Conservation (phyloP, 306 rosid species). For the Arachis hypogaea region DNA sequence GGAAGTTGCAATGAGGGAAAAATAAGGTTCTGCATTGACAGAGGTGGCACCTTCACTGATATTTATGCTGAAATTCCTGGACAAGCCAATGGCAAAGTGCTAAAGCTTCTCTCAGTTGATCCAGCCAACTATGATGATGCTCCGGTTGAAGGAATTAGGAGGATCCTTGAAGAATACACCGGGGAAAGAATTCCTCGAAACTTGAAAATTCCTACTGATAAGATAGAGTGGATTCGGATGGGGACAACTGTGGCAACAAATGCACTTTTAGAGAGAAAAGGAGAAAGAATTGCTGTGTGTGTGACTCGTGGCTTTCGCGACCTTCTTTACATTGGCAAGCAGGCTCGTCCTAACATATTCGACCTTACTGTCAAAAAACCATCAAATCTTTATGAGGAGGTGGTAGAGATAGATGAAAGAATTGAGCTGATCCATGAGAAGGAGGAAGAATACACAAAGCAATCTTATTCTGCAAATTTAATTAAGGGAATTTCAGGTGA, state of each 20-base stretch:
- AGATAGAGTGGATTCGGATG: conserved; percentile 95
- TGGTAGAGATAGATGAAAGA: conserved; percentile 86
- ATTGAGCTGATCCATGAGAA: conserved; percentile 62
- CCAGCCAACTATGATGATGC: conserved; percentile 93
- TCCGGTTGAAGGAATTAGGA: conserved; percentile 84
- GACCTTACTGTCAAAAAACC: conserved; percentile 83
- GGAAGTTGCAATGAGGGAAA: conserved; percentile 50
- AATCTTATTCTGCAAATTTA: conserved; percentile 38
- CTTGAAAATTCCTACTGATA: conserved; percentile 75
- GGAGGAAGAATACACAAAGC: conserved; percentile 31
- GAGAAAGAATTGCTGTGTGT: conserved; percentile 90
- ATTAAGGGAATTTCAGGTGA: conserved; percentile 87
- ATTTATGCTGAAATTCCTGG: conserved; percentile 88
- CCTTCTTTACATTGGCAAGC: conserved; percentile 86
- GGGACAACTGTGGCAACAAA: conserved; percentile 96
- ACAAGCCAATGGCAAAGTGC: conserved; percentile 65
- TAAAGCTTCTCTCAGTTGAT: conserved; percentile 86
- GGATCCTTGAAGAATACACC: conserved; percentile 69
- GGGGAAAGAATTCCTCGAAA: conserved; percentile 62
- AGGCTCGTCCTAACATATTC: conserved; percentile 90
- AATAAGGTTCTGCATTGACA: conserved; percentile 81
- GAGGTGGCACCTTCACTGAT: conserved; percentile 96
- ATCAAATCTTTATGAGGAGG: conserved; percentile 81
- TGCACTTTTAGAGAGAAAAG: conserved; percentile 87
- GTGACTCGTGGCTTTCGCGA: conserved; percentile 85